A percentile compares a stretch with the other conserved stretches of the same genome.
These are phyloP conservation scores for Umbelopsis sp. DNA, from an alignment of 192 early-diverging fungal species.

Conservation along the genomic window DNA sequence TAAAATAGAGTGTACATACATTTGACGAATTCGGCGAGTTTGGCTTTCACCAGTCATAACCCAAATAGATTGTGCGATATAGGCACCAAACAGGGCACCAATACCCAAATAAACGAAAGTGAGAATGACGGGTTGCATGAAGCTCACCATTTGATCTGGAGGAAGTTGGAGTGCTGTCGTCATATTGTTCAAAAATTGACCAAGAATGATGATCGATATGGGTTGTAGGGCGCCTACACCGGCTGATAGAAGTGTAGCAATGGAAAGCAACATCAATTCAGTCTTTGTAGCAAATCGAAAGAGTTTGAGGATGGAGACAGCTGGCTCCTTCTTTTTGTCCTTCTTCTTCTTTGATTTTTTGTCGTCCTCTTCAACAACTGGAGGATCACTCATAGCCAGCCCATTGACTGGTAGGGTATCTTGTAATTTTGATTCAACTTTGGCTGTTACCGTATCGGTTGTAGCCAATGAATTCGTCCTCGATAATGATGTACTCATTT, in stretches of 20 bases:
- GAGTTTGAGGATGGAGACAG: conserved; percentile 60
- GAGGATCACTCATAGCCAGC: neutral
- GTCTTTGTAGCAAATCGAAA: conserved; percentile 61
- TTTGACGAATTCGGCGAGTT: conserved; percentile 71
- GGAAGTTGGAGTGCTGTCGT: neutral
- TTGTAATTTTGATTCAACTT: neutral
- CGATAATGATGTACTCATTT: neutral
- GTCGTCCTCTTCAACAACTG: neutral
- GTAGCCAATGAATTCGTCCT: conserved; percentile 8
- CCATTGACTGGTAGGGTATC: neutral
- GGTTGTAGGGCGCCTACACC: conserved; percentile 39
- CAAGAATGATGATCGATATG: conserved; percentile 33
- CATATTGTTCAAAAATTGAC: conserved; percentile 26
- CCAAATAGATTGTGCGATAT: conserved; percentile 61
- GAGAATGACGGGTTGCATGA: conserved; percentile 33
- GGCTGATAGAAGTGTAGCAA: conserved; percentile 18
- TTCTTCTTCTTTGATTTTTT: conserved; percentile 23
- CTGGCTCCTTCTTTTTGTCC: conserved; percentile 42
- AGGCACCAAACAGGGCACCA: conserved; percentile 58
- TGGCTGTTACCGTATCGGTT: neutral
- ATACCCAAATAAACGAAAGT: conserved; percentile 63
- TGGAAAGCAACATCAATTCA: conserved; percentile 20
- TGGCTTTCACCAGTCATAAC: conserved; percentile 54
- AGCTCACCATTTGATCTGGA: conserved; percentile 16
- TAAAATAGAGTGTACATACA: conserved; percentile 77